Evolutionary conservation across 1,139 yeast species (phyloP), one percentile per base, ranked within the genome.

Genomic region (Geotrichum aggregatum): DNA sequence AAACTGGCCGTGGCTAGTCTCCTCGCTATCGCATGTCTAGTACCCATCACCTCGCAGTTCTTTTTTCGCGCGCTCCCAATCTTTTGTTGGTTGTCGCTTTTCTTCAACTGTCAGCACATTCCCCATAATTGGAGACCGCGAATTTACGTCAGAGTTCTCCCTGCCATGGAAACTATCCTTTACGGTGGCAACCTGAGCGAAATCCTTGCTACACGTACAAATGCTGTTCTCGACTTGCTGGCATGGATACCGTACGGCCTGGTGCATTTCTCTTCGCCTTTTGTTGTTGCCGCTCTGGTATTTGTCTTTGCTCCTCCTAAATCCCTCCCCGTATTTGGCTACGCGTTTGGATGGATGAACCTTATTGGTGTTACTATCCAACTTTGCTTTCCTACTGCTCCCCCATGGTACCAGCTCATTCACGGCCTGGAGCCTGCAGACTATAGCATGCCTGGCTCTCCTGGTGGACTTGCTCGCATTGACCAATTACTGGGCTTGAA

Each of bases 181-280:
- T 92, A 88, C 65, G 98, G 98, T 50, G 98, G 92, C 64, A 88
- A 92, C 68, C 76, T 94, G 63, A 83, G 94, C 52, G 88, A 86
- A 63, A 83, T 92, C 35, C 76, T 92, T 63, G 95, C 98, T 1
- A 79, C 94, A 2, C 74, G 82, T 18, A 83, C 87, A 31, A 79
- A 77, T 58, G 68, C 85, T 2, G 63, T 82, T 5, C 74, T 89
- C 54, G 99, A 92, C 66, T 74, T 92, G 24, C 65, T 88, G 48
- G 97, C 98, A 7, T 92, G 98, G 98, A 70, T 94, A 52, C 99
- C 99, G 2, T 92, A 92, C 67, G 98, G 98, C 4, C 68, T 92
- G 24, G 76, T 87, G 59, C 99, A 92, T 71, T 94, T 88, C 65
- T 81, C 86, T 34, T 81, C 89, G 22, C 98, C 99, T 3, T 88